phyloP scores from a whole-genome alignment of 1,284 basidiomycete species.

The Tilletia walkeri region DNA sequence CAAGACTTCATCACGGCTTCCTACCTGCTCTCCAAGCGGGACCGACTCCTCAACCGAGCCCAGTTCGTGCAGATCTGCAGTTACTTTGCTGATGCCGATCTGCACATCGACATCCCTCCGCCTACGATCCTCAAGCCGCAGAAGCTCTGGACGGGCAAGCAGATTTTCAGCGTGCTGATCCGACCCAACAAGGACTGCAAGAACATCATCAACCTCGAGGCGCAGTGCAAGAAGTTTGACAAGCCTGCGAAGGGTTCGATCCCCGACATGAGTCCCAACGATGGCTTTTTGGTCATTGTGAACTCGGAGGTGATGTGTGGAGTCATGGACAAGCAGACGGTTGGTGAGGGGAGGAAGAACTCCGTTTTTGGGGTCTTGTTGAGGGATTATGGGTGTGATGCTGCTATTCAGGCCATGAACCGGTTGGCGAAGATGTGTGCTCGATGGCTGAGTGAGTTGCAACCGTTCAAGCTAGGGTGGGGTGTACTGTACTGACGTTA shows the following conservation, averaged over 20 bases:
- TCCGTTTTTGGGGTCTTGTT: constrained; percentile 97
- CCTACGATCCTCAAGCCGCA: constrained; percentile 92
- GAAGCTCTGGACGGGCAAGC: constrained; percentile 96
- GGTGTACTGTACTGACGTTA: no score
- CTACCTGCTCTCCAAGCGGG: constrained; percentile 87
- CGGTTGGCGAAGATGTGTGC: constrained; percentile 92
- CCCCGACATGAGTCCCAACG: constrained; percentile 87
- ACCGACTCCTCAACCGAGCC: constrained; percentile 87
- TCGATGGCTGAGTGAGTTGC: constrained; percentile 73
- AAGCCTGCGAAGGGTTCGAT: constrained; percentile 68
- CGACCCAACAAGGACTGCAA: constrained; percentile 79
- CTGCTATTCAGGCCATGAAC: constrained; percentile 94
- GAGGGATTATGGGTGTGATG: constrained; percentile 92
- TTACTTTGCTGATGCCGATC: constrained; percentile 84
- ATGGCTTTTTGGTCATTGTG: constrained; percentile 94
- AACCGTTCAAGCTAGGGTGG: not conserved
- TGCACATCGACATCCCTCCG: constrained; percentile 92
- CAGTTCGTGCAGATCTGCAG: constrained; percentile 97
- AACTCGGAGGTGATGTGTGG: constrained; percentile 99
- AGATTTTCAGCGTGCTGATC: constrained; percentile 95
- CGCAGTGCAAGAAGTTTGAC: constrained; percentile 89
- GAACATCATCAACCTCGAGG: constrained; percentile 86
- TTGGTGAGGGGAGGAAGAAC: constrained; percentile 98
- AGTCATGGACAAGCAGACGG: constrained; percentile 97
- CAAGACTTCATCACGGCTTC: constrained; percentile 63